A percentile compares a stretch with the other conserved stretches of the same genome.
phyloP scores from a whole-genome alignment of 2,329 filamentous ascomycete genomes.

The Fusarium sp. region DNA sequence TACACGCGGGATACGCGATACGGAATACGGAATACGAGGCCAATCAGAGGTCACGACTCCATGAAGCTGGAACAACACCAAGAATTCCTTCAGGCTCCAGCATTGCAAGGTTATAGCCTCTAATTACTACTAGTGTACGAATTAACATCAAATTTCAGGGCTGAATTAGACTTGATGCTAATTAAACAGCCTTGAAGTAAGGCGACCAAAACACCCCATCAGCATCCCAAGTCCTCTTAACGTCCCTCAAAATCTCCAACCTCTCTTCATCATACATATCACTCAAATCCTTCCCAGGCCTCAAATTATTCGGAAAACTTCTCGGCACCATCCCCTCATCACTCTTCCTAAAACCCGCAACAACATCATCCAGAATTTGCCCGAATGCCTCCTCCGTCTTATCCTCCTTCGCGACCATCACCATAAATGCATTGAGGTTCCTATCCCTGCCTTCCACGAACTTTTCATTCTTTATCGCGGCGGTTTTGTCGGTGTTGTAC shows the following conservation, averaged over 20 bases:
- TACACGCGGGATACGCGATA: conserved; percentile 8
- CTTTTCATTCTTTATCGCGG: not conserved
- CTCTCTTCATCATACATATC: conserved; percentile 39
- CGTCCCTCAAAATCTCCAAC: conserved; percentile 29
- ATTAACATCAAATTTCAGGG: fast-evolving
- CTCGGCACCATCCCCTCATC: conserved; percentile 22
- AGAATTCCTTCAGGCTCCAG: not conserved
- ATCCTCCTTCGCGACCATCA: conserved; percentile 24
- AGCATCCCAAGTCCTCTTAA: conserved; percentile 45
- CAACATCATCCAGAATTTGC: conserved; percentile 14
- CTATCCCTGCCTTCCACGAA: conserved; percentile 44
- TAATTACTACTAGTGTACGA: not conserved
- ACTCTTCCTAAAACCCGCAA: conserved; percentile 13
- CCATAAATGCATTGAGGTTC: conserved; percentile 17
- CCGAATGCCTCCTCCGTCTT: conserved; percentile 19
- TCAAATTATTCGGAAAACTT: conserved; percentile 43
- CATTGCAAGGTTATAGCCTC: not conserved
- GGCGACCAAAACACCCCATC: conserved; percentile 47
- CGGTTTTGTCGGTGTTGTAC: conserved; percentile 28
- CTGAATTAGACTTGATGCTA: fast-evolving
- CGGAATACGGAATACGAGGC: conserved; percentile 31
- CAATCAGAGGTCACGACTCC: not conserved
- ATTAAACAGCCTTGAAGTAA: not conserved
- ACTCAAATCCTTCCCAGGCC: conserved; percentile 25
- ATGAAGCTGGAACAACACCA: not conserved